Conservation (phyloP, 2,329 filamentous ascomycete species). For the Trichoderma simmonsii region DNA sequence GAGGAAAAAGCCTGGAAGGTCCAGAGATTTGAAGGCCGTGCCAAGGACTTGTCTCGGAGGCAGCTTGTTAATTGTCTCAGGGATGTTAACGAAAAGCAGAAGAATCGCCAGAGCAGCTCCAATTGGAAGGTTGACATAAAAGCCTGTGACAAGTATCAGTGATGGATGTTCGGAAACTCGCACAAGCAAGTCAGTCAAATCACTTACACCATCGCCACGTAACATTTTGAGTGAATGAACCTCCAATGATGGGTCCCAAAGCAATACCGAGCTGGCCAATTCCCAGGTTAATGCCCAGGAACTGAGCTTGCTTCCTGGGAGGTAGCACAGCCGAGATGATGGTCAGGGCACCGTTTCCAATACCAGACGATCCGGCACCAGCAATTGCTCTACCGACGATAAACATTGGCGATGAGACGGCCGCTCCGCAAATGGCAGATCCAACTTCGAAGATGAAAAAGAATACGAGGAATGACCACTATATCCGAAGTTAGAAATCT, state of each 20-base stretch:
- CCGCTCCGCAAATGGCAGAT: conserved; percentile 46
- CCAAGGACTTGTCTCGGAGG: not conserved
- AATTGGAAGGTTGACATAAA: not conserved
- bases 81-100: not conserved
- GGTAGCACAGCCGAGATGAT: conserved; percentile 33
- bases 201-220: not conserved
- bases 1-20: not conserved
- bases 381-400: conserved; percentile 50
- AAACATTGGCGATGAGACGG: conserved; percentile 43
- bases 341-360: conserved; percentile 38
- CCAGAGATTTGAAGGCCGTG: not conserved
- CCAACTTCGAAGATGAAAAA: conserved; percentile 38
- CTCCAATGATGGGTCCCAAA: not conserved
- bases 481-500: not conserved
- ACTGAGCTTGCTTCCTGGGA: conserved; percentile 19
- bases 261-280: not conserved
- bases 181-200: not conserved
- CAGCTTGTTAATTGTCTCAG: not conserved
- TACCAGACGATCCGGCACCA: conserved; percentile 44
- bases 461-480: conserved; percentile 19
- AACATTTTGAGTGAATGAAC: not conserved
- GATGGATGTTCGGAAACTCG: not conserved
- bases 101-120: not conserved
- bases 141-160: not conserved
- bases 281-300: not conserved